Evolutionary conservation across 1,139 yeast genomes (phyloP), one percentile per base, ranked within the genome.

Genomic region (Groenewaldozyma auringiensis): DNA sequence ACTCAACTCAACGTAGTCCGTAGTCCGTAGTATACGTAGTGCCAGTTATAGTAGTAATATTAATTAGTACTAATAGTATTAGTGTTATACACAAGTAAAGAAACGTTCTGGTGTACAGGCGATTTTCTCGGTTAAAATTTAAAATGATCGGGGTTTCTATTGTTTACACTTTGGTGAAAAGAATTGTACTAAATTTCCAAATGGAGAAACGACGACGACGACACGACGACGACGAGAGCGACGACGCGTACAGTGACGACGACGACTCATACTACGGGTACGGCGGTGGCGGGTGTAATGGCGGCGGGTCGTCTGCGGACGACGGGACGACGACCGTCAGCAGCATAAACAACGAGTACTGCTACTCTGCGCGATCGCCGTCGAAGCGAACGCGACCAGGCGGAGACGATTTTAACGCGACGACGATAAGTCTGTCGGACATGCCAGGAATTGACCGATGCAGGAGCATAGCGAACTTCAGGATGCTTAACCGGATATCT

Each of bases 401-500:
- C 6, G 29, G 11, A 8, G 29, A 25, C 11, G n/a, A n/a, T n/a
- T n/a, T n/a, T n/a, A n/a, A n/a, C n/a, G 9, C 29, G 11, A 8
- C 29, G 11, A 11, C 11, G 22, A 31, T 41, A 9, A 11, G 25
- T 4, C 17, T 33, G 33, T 32, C 33, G 14, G 37, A 25, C 18
- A 22, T 31, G 17, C 42, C 46, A 9, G 46, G 40, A 36, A 21
- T 43, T 13, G 17, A 21, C n/a, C 34, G 35, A 3, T 21, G 42
- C 21, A 13, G 22, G 14, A 21, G 33, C 29, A 31, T 43, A 3
- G 27, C 34, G 4, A 29, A 27, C 29, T 64, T 57, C 43, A 54
- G 61, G 33, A 42, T 47, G 14, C 42, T 64, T 21, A 57, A 59
- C 37, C 50, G 50, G 18, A 57, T 71, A 33, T 73, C 72, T 21